phyloP scores from a whole-genome alignment of 345 rosid genomes.

The Acer yangbiense region DNA sequence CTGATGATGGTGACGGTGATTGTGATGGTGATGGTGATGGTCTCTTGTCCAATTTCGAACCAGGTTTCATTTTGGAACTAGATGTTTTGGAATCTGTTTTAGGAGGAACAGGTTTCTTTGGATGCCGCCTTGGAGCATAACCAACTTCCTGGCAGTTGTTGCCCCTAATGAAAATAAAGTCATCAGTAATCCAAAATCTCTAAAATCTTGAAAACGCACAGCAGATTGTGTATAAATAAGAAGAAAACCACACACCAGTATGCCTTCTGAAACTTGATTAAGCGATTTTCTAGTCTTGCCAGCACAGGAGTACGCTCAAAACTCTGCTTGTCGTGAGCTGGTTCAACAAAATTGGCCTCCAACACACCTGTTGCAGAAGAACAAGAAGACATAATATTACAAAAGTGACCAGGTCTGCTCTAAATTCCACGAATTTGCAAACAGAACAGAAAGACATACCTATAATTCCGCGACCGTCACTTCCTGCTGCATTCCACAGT shows the following conservation, averaged over 20 bases:
- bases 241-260: slow-evolving; percentile 48
- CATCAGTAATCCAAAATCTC: slow-evolving; percentile 13
- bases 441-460: slow-evolving; percentile 35
- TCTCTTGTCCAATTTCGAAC: slow-evolving; percentile 5
- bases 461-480: slow-evolving; percentile 80
- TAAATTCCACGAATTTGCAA: not conserved
- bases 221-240: not conserved
- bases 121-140: slow-evolving; percentile 47
- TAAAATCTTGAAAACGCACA: not conserved
- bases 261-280: slow-evolving; percentile 46
- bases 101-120: slow-evolving; percentile 19
- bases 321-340: slow-evolving; percentile 88
- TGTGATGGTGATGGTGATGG: not conserved
- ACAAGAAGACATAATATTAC: not conserved
- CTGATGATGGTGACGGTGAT: not conserved
- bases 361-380: slow-evolving; percentile 43
- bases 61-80: slow-evolving; percentile 2
- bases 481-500: slow-evolving; percentile 85
- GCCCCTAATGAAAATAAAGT: slow-evolving; percentile 36
- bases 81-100: slow-evolving; percentile 8
- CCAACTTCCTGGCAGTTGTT: slow-evolving; percentile 64
- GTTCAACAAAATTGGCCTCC: slow-evolving; percentile 84
- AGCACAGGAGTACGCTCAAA: slow-evolving; percentile 70
- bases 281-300: slow-evolving; percentile 53
- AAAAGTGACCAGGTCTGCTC: not conserved